These are phyloP conservation scores for Aureobasidium sp. DNA, from an alignment of 2,329 filamentous ascomycete species.

Conservation along the genomic window DNA sequence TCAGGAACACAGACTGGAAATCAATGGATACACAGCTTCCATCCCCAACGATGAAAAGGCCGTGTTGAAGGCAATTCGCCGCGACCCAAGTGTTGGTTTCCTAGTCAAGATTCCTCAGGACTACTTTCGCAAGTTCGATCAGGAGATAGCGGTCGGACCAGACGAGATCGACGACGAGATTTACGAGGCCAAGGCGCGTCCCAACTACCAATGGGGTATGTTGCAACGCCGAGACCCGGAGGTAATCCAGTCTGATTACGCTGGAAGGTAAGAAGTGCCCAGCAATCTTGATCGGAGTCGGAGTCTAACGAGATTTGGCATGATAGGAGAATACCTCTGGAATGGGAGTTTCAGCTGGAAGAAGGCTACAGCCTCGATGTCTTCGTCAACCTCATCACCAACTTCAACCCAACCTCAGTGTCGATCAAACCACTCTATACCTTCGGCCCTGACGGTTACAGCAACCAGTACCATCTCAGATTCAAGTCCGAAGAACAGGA, in stretches of 20 bases:
- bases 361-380: neutral
- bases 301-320: neutral
- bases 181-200: neutral
- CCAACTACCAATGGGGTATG: neutral
- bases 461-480: neutral
- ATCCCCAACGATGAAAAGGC: neutral
- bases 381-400: neutral
- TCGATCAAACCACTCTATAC: too few relatives aligned
- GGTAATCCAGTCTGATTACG: neutral
- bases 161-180: neutral
- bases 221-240: neutral
- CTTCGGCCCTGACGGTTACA: neutral
- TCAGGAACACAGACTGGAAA: neutral
- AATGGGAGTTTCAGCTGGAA: neutral
- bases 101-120: neutral
- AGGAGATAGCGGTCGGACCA: neutral
- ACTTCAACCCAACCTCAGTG: neutral
- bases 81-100: neutral
- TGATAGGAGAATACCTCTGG: neutral
- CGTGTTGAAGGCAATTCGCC: neutral
- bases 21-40: neutral
- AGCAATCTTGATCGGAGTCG: too few relatives aligned
- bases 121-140: neutral
- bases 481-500: neutral
- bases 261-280: neutral